Evolutionary conservation across 2,329 filamentous ascomycete species (phyloP).

Genomic region (Diaporthe citriasiana): DNA sequence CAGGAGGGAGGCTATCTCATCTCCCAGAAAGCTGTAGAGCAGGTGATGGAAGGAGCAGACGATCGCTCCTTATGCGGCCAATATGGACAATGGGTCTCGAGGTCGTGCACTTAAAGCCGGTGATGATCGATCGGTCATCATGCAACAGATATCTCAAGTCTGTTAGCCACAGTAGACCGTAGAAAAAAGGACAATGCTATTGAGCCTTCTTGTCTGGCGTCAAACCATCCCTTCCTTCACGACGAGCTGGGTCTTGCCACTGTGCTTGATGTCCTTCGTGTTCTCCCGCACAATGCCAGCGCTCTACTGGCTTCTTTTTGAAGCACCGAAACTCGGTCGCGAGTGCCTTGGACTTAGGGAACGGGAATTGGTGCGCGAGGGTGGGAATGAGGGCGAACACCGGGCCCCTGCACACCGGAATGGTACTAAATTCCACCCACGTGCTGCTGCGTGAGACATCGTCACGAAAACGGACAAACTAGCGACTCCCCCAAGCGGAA

Average conservation of each 20-base stretch:
- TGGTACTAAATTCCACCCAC: slow-evolving; percentile 26
- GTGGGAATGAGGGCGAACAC: slow-evolving; percentile 11
- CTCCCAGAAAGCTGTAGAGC: background rate
- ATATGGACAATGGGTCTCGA: background rate
- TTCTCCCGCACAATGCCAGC: background rate
- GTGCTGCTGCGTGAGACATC: slow-evolving; percentile 19
- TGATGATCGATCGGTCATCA: background rate
- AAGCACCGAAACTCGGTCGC: background rate
- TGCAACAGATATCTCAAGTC: background rate
- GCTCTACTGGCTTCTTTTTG: background rate
- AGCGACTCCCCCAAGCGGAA: slow-evolving; percentile 2
- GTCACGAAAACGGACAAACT: slow-evolving; percentile 16
- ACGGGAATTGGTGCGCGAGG: background rate
- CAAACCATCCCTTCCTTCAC: background rate
- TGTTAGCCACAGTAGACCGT: background rate
- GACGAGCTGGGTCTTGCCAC: background rate
- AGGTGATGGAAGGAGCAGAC: background rate
- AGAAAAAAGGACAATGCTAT: background rate
- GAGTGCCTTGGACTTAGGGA: background rate
- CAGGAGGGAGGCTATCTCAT: slow-evolving; percentile 3
- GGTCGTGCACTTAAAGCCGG: slow-evolving; percentile 22
- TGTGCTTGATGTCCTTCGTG: background rate
- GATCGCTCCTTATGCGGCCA: background rate
- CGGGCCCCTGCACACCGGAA: slow-evolving; percentile 7
- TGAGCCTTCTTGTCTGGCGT: slow-evolving; percentile 1